A percentile compares a stretch with the other conserved stretches of the same genome.
These are phyloP conservation scores for Paramecium sexaurelia DNA, from an alignment of 73 alveolate genomes.

Conservation along the genomic window DNA sequence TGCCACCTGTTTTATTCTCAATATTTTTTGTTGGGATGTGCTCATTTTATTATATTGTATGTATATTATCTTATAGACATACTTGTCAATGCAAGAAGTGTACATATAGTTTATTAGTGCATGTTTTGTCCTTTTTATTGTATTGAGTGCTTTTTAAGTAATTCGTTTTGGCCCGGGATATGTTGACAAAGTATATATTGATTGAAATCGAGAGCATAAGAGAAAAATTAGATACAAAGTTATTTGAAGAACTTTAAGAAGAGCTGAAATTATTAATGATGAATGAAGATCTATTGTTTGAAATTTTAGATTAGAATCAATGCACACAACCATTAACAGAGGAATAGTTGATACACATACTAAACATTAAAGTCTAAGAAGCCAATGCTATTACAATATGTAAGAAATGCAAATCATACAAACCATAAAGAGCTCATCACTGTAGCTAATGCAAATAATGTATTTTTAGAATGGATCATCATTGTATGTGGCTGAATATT, in stretches of 20 bases:
- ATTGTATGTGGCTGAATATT: conserved; percentile 91
- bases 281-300: neutral
- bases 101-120: neutral
- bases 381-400: conserved; percentile 58
- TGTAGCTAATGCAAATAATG: conserved; percentile 85
- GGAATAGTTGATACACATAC: neutral
- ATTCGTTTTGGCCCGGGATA: conserved; percentile 5
- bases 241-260: neutral
- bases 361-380: neutral
- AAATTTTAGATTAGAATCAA: neutral
- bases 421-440: conserved; percentile 89
- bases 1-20: conserved; percentile 37
- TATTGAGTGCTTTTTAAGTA: neutral
- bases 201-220: neutral
- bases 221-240: neutral
- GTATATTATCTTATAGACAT: neutral
- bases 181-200: neutral
- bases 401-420: conserved; percentile 74
- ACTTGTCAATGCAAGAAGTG: neutral
- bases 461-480: conserved; percentile 91
- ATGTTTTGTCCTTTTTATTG: neutral
- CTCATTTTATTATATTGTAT: conserved; percentile 10
- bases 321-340: neutral
- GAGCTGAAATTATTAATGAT: neutral
- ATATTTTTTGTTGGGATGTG: neutral